Evolutionary conservation across 2,329 filamentous ascomycete genomes (phyloP), one percentile per base, ranked within the genome.

Genomic region (Elsinoe ampelina): DNA sequence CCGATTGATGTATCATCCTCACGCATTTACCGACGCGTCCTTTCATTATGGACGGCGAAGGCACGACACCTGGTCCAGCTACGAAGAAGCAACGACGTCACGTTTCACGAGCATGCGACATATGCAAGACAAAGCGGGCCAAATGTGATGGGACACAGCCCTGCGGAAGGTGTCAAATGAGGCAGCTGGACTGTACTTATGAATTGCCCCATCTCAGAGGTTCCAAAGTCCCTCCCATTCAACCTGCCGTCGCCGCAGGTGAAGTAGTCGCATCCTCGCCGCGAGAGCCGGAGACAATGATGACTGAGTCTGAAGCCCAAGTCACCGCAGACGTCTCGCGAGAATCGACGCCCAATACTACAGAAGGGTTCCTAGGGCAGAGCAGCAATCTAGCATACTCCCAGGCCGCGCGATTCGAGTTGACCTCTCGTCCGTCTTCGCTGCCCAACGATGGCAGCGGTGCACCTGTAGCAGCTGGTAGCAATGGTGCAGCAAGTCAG

Each of bases 151-250:
- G 73, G 4, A 69, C 65, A 15, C 64, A 70, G 34, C 73, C 72
- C 2, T 76, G 73, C 57, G 59, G 61, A 11, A 61, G 69, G 1
- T 75, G 73, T 60, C 62, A 60, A 32, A 57, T 60, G 22, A 65
- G 66, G 19, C 65, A 63, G 15, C 60, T 64, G 5, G 58, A 61
- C 13, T 80, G 78, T 65, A 74, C 75, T 19, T 80, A 76, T 61
- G 73, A 74, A 19, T 75, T 77, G 19, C 70, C 72, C 0, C 80
- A 80, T 61, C 75, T 72, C 17, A 67, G 77, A 67, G 75, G 59
- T 57, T 20, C 7, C 32, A 52, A 39, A 20, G 34, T 52, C 10
- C 48, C 48, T 20, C 48, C 48, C 13, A 20, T 34, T 5, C 30
- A 34, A 26, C 48, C 34, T 7, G 36, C 48, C 17, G 17, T 39